These are phyloP conservation scores for Zoysia matrella DNA, from an alignment of 202 grass and related monocot species.

Conservation along the genomic window DNA sequence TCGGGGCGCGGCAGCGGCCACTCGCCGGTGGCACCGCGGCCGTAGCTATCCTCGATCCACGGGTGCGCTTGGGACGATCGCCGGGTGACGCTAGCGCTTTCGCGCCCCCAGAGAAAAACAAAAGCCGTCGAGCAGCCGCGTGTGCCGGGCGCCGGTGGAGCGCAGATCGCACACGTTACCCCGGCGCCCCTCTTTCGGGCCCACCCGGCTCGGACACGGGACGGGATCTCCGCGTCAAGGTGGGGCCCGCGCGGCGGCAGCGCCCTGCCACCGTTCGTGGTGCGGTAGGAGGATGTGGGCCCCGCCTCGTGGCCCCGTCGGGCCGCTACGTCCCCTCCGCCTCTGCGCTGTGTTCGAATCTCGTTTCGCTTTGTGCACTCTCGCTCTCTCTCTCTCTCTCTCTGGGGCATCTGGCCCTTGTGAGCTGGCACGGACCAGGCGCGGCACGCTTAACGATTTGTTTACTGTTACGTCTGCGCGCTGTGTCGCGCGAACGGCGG, in stretches of 20 bases:
- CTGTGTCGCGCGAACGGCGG: neutral
- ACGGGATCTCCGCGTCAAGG: neutral
- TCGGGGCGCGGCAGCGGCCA: no score
- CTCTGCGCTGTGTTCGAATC: neutral
- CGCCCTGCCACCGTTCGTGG: conserved; percentile 64
- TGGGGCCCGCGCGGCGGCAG: conserved; percentile 11
- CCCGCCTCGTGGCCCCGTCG: neutral
- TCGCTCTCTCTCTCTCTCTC: neutral
- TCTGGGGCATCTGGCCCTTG: neutral
- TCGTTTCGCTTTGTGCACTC: neutral
- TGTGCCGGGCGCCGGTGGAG: neutral
- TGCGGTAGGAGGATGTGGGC: conserved; percentile 28
- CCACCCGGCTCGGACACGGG: neutral
- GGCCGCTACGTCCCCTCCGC: neutral
- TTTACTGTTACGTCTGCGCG: conserved; percentile 17
- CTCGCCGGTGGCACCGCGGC: no score
- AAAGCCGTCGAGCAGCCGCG: conserved; percentile 42
- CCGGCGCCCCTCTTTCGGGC: neutral
- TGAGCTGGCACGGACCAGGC: neutral
- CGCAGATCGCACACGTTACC: neutral
- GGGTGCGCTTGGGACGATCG: conserved; percentile 10
- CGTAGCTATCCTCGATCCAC: neutral
- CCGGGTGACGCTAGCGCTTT: conserved; percentile 39
- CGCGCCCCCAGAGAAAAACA: neutral
- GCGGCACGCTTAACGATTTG: neutral